Conservation (phyloP, 176 grass and related monocot species). For the Puccinellia tenuiflora region DNA sequence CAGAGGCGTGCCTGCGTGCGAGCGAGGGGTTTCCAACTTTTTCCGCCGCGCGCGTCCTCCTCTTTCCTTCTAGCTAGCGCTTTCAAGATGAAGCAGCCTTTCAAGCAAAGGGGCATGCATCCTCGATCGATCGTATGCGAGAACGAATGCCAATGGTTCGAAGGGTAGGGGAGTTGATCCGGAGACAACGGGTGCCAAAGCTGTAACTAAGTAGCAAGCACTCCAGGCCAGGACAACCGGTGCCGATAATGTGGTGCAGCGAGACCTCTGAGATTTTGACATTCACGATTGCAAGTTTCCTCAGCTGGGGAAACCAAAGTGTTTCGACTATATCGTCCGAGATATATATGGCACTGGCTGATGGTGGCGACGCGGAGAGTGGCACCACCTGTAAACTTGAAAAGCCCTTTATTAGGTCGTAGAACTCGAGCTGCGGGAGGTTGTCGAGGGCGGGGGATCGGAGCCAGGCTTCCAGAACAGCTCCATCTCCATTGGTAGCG, state of each 20-base stretch:
- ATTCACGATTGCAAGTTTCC: background rate
- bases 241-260: background rate
- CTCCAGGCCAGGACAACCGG: background rate
- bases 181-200: background rate
- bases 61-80: no score
- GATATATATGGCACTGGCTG: background rate
- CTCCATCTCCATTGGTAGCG: background rate
- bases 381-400: background rate
- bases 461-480: background rate
- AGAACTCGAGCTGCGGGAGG: background rate
- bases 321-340: background rate
- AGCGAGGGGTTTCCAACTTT: no score
- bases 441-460: background rate
- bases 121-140: background rate
- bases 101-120: background rate
- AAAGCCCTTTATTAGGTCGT: background rate
- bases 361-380: background rate
- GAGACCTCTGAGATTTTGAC: background rate
- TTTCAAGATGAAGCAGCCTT: no score
- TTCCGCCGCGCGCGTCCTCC: no score
- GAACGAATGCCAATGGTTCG: background rate
- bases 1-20: no score
- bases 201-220: background rate
- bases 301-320: background rate
- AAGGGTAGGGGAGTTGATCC: constrained; percentile 6